Percentiles rank a stretch among this genome's conserved stretches.
These are phyloP conservation scores for Acmispon strigosus DNA, from an alignment of 306 rosid genomes.

Conservation along the genomic window DNA sequence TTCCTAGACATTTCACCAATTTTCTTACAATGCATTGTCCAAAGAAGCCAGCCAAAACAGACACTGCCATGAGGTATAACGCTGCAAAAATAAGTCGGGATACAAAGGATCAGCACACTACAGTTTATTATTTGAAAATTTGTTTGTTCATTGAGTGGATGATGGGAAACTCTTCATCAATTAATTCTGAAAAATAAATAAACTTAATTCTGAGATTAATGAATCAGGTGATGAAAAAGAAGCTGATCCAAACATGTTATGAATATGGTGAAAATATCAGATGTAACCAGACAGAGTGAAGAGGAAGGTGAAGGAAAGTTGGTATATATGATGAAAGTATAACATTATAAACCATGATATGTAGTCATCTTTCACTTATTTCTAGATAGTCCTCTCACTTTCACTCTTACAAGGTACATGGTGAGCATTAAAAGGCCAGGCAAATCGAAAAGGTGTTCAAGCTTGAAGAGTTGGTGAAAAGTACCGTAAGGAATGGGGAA, in stretches of 20 bases:
- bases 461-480: background rate
- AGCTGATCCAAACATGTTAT: too few species aligned
- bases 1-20: slow-evolving; percentile 40
- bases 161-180: too few species aligned
- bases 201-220: too few species aligned
- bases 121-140: background rate
- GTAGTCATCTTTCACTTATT: background rate
- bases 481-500: slow-evolving; percentile 86
- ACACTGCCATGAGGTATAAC: slow-evolving; percentile 60
- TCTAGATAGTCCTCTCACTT: background rate
- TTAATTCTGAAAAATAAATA: too few species aligned
- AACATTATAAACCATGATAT: background rate
- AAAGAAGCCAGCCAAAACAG: slow-evolving; percentile 80
- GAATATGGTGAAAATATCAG: background rate
- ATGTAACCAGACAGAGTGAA: background rate
- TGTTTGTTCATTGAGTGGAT: background rate
- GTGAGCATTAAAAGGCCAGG: background rate
- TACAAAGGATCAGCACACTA: background rate
- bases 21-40: slow-evolving; percentile 67
- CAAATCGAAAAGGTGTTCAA: background rate
- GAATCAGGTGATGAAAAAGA: too few species aligned
- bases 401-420: background rate
- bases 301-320: background rate
- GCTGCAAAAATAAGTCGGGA: slow-evolving; percentile 38
- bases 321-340: background rate